Conservation (phyloP, 2,329 filamentous ascomycete species). For the Magnaporthiopsis rhizophila region DNA sequence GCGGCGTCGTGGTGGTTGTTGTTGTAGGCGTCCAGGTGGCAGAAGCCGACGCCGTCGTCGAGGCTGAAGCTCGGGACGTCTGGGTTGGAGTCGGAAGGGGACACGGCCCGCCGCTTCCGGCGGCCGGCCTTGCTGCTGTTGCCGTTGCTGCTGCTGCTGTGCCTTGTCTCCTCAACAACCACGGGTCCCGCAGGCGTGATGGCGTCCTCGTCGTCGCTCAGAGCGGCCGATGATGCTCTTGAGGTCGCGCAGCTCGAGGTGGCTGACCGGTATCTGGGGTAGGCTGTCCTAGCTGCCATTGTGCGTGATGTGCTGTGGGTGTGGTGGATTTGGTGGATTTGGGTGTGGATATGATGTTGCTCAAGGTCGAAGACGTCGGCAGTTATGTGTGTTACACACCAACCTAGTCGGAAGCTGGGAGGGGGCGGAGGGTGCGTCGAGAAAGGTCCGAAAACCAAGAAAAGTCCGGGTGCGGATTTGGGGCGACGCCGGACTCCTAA, state of each 20-base stretch:
- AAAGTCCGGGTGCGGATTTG: neutral
- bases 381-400: neutral
- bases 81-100: neutral
- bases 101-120: constrained; percentile 1
- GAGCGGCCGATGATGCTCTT: constrained; percentile 13
- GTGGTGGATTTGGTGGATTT: neutral
- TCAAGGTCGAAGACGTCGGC: neutral
- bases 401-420: neutral
- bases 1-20: neutral
- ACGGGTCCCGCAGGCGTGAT: constrained; percentile 11
- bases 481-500: neutral
- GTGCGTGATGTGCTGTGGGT: neutral
- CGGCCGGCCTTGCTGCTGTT: neutral
- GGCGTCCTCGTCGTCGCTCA: constrained; percentile 15
- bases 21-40: constrained; percentile 6
- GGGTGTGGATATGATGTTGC: neutral
- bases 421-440: neutral
- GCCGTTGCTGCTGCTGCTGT: neutral
- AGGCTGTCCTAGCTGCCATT: neutral
- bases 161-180: constrained; percentile 8
- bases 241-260: constrained; percentile 5
- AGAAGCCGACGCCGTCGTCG: constrained; percentile 9
- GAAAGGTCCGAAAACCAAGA: neutral
- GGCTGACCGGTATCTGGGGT: neutral
- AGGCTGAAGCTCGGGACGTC: neutral